Evolutionary conservation across 768 basidiomycete species (phyloP), one percentile per base, ranked within the genome.

Genomic region (Tricholoma sp.): DNA sequence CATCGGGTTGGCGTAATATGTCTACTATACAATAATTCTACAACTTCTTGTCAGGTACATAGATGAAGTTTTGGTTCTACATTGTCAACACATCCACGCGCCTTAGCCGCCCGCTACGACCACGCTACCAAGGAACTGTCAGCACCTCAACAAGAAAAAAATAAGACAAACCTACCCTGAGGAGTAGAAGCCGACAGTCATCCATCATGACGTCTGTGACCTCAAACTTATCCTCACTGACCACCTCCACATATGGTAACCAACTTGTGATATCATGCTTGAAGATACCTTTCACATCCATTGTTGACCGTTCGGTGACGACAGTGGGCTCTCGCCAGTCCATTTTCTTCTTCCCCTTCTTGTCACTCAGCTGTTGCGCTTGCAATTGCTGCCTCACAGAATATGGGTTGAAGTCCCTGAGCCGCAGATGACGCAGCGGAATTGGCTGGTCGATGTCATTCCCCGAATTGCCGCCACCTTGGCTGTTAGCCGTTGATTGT

Each of bases 181-280:
- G 66, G 50, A 82, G 61, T 55, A 82, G 65, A 50, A 83, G 59
- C 56, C 80, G 65, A 59, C 72, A 74, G 59, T 80, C 80, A 63
- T 82, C 82, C 74, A 82, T 78, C 80, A 81, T 82, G 51, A 79
- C 80, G 65, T 81, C 80, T 50, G 78, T 80, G 42, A 80, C 76
- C 59, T 77, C 73, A 57, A 76, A 80, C 17, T 64, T 68, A 52
- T 80, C 75, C 61, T 76, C 65, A 61, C 78, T 82, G 31, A 80
- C 66, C 18, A 78, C 70, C 66, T 82, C 80, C 45, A 75, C 75
- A 61, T 82, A 82, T 8, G 82, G 78, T 58, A 83, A 65, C 52
- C 66, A 73, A 59, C 76, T 79, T 47, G 74, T 70, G 55, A 82
- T 74, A 59, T 80, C 77, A 48, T 77, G 61, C 56, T 63, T 66